Evolutionary conservation across 139 green algal genomes (phyloP).

Genomic region (Spirogloea muscicola): DNA sequence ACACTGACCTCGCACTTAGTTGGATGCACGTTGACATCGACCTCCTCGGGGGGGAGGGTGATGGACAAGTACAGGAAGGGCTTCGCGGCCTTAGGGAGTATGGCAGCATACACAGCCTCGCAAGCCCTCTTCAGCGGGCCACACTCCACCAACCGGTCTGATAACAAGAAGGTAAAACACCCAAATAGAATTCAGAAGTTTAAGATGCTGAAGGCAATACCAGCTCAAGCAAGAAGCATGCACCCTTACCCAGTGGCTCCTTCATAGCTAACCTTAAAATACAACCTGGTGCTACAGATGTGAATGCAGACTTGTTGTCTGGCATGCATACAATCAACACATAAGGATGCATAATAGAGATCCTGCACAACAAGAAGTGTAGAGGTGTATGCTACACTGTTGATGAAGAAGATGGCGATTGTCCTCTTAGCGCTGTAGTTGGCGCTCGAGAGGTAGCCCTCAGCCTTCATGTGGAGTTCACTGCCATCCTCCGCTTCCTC

Average conservation of each 20-base stretch:
- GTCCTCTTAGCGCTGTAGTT: constrained; percentile 70
- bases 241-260: too few relatives aligned
- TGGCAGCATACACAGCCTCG: constrained; percentile 69
- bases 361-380: too few relatives aligned
- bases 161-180: too few relatives aligned
- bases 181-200: background rate
- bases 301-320: too few relatives aligned
- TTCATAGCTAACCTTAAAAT: too few relatives aligned
- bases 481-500: background rate
- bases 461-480: too few relatives aligned
- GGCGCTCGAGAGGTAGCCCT: constrained; percentile 66
- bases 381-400: constrained; percentile 56
- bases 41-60: constrained; percentile 70
- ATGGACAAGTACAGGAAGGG: constrained; percentile 82
- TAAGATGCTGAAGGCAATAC: background rate
- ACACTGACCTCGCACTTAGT: constrained; percentile 85
- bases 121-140: constrained; percentile 68
- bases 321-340: too few relatives aligned
- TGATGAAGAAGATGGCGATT: constrained; percentile 90
- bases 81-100: constrained; percentile 70
- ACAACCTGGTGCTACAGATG: too few relatives aligned
- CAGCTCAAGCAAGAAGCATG: background rate
- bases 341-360: too few relatives aligned
- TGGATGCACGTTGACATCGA: constrained; percentile 91
- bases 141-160: constrained; percentile 78